Percentiles rank a stretch among this genome's conserved stretches.
phyloP scores from a whole-genome alignment of 495 filamentous ascomycete species.

The Xylaria castorea region DNA sequence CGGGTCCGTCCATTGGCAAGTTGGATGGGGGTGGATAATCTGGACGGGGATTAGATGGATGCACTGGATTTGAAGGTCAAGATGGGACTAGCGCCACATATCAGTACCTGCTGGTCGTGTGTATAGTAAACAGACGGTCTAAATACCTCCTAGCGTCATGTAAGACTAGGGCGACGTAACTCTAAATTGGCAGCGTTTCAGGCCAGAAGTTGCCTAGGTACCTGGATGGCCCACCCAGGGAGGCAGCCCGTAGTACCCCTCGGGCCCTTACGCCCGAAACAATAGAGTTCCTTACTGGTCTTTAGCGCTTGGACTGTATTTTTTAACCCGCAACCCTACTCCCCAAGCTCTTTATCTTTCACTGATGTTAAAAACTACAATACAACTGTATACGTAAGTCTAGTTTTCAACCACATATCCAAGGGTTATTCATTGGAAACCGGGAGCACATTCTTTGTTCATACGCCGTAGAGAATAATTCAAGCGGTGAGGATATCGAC shows the following conservation, averaged over 20 bases:
- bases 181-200: neutral
- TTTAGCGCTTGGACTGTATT: conserved; percentile 8
- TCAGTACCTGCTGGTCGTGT: neutral
- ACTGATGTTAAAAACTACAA: neutral
- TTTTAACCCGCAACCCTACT: neutral
- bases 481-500: neutral
- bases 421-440: neutral
- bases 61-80: conserved; percentile 13
- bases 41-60: neutral
- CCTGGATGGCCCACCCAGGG: neutral
- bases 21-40: conserved; percentile 12
- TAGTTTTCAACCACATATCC: neutral
- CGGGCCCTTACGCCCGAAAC: neutral
- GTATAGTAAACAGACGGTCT: conserved; percentile 8
- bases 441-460: neutral
- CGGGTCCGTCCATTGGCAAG: conserved; percentile 9
- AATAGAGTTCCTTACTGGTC: neutral
- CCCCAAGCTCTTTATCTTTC: neutral
- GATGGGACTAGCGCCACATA: conserved; percentile 16
- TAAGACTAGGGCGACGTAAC: neutral
- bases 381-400: neutral
- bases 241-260: too few relatives aligned
- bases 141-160: neutral
- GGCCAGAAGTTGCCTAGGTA: neutral
- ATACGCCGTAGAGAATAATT: neutral